Conservation (phyloP, 208 protist genomes). For the Trypanosoma avium region DNA sequence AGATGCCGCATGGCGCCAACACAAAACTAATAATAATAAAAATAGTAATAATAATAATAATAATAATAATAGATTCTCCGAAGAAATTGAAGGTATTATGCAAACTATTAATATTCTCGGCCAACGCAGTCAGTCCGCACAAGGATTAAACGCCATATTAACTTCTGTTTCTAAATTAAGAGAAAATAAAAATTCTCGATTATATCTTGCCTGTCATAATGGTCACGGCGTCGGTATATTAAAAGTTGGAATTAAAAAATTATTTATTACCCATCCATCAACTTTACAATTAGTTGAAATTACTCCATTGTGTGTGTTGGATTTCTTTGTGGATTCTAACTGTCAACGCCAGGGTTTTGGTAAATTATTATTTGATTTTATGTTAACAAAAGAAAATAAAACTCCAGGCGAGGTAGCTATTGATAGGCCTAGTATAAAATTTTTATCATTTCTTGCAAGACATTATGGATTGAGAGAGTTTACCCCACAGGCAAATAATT, state of each 20-base stretch:
- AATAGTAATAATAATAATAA: too few species aligned
- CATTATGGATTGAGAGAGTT: constrained; percentile 82
- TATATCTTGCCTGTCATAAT: constrained; percentile 66
- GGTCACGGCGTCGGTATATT: constrained; percentile 81
- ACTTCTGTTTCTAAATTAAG: constrained; percentile 61
- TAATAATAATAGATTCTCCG: too few species aligned
- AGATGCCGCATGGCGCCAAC: constrained; percentile 29
- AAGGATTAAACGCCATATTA: constrained; percentile 56
- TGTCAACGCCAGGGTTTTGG: constrained; percentile 87
- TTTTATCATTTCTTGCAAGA: constrained; percentile 85
- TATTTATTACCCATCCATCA: constrained; percentile 77
- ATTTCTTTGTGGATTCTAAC: constrained; percentile 92
- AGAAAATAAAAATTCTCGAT: constrained; percentile 47
- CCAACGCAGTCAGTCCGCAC: constrained; percentile 48
- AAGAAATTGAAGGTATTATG: constrained; percentile 38
- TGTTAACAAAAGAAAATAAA: constrained; percentile 47
- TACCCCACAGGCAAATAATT: constrained; percentile 91
- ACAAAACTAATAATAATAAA: constrained; percentile 27
- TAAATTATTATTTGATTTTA: constrained; percentile 69
- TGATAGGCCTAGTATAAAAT: constrained; percentile 91
- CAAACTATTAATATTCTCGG: constrained; percentile 82
- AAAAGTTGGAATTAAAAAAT: constrained; percentile 88
- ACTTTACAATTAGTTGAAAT: constrained; percentile 79
- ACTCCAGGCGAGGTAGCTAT: constrained; percentile 77
- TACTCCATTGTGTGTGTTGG: constrained; percentile 89